Evolutionary conservation across 2,329 filamentous ascomycete genomes (phyloP).

Genomic region (Rosellinia necatrix): DNA sequence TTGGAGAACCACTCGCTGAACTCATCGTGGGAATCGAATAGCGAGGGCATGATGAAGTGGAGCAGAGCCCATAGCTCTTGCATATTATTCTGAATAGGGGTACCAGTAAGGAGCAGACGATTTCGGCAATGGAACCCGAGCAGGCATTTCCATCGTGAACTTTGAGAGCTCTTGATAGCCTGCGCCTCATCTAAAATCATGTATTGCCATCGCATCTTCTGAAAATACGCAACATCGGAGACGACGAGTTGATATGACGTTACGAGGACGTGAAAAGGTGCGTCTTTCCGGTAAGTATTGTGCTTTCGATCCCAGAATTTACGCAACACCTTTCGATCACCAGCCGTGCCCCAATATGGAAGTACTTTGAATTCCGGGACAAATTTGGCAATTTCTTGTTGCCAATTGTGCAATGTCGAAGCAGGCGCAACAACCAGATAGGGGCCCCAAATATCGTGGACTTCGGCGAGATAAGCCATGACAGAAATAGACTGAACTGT

Average conservation of each 20-base stretch:
- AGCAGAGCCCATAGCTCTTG: constrained; percentile 96
- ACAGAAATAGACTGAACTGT: constrained; percentile 99
- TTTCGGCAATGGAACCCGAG: constrained; percentile 95
- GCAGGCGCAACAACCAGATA: constrained; percentile 96
- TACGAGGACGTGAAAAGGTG: constrained; percentile 92
- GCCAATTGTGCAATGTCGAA: constrained; percentile 98
- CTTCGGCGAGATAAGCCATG: constrained; percentile 97
- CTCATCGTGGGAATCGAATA: constrained; percentile 93
- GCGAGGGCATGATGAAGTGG: constrained; percentile 99
- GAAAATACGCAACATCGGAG: constrained; percentile 94
- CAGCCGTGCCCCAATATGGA: constrained; percentile 95
- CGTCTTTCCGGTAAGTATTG: constrained; percentile 90
- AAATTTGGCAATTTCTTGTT: constrained; percentile 95
- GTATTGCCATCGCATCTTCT: constrained; percentile 99
- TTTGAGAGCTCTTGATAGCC: constrained; percentile 97
- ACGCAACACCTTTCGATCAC: constrained; percentile 90
- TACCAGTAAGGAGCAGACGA: constrained; percentile 89
- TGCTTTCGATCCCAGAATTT: constrained; percentile 99
- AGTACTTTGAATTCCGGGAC: constrained; percentile 93
- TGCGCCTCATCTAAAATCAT: constrained; percentile 99
- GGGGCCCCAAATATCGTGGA: constrained; percentile 97
- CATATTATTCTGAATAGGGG: constrained; percentile 99
- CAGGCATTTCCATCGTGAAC: constrained; percentile 95
- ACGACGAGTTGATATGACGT: constrained; percentile 98
- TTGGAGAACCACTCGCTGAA: constrained; percentile 95